These are phyloP conservation scores for Marasmius oreades DNA, from an alignment of 1,284 basidiomycete species.

Conservation along the genomic window DNA sequence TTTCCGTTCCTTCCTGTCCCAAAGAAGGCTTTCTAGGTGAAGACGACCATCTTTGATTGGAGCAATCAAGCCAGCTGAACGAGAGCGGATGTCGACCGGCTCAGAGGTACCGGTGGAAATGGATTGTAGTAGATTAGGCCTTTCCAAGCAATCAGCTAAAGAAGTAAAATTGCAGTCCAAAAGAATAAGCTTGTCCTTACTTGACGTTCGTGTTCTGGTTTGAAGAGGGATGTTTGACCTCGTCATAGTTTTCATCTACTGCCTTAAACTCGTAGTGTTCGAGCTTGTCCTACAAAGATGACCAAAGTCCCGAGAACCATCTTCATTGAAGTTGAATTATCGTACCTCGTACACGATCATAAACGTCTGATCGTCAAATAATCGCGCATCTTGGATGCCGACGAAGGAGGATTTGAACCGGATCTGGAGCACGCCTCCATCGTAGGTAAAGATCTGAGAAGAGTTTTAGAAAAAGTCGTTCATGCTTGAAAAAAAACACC, in stretches of 20 bases:
- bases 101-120: conserved; percentile 19
- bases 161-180: background rate
- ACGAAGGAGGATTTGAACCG: conserved; percentile 25
- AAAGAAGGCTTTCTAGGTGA: conserved; percentile 18
- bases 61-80: background rate
- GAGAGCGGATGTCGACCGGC: conserved; percentile 19
- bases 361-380: conserved; percentile 37
- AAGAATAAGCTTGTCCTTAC: conserved; percentile 8
- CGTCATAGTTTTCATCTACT: conserved; percentile 38
- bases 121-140: conserved; percentile 26
- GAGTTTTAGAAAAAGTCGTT: conserved; percentile 4
- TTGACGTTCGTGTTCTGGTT: conserved; percentile 17
- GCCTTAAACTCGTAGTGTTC: conserved; percentile 35
- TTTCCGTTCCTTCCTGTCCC: conserved; percentile 12
- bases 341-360: conserved; percentile 39
- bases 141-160: conserved; percentile 11
- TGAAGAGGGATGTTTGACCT: conserved; percentile 7
- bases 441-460: conserved; percentile 38
- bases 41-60: conserved; percentile 12
- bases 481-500: background rate
- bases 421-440: conserved; percentile 23
- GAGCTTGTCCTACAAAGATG: conserved; percentile 34
- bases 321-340: background rate
- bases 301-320: too few relatives aligned
- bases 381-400: conserved; percentile 32